These are phyloP conservation scores for Talaromyces adpressus DNA, from an alignment of 495 filamentous ascomycete genomes.

Conservation along the genomic window DNA sequence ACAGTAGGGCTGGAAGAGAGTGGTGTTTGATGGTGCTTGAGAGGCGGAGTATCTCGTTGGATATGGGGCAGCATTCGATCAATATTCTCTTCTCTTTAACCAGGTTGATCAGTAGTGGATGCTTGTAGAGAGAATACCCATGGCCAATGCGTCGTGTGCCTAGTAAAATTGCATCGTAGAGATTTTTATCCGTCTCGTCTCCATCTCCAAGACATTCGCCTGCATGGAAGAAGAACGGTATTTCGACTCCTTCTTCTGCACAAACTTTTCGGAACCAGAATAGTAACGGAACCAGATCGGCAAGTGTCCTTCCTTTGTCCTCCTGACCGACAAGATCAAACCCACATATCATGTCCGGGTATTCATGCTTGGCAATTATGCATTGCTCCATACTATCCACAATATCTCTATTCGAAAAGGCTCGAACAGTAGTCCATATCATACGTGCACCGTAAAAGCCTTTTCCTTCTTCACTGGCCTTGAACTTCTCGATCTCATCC, in stretches of 20 bases:
- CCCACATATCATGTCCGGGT: constrained; percentile 73
- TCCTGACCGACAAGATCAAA: constrained; percentile 89
- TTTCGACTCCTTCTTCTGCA: constrained; percentile 65
- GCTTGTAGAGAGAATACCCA: constrained; percentile 81
- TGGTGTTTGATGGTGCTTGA: constrained; percentile 70
- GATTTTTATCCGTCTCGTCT: constrained; percentile 67
- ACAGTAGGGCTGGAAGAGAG: constrained; percentile 75
- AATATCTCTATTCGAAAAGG: constrained; percentile 54
- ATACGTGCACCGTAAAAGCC: constrained; percentile 78
- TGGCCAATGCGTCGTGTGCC: constrained; percentile 86
- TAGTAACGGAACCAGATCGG: constrained; percentile 70
- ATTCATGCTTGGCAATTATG: constrained; percentile 69
- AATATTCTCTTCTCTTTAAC: constrained; percentile 83
- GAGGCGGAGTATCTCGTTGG: constrained; percentile 75
- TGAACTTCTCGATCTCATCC: constrained; percentile 75
- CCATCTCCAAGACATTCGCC: constrained; percentile 80
- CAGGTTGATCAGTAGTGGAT: constrained; percentile 80
- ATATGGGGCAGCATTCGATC: constrained; percentile 81
- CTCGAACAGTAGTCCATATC: constrained; percentile 77
- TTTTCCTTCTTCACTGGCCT: constrained; percentile 58
- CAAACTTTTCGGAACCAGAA: constrained; percentile 92
- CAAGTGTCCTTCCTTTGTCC: constrained; percentile 65
- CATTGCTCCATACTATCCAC: constrained; percentile 78
- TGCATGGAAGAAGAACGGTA: constrained; percentile 96
- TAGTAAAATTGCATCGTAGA: constrained; percentile 84